Base-by-base conservation (phyloP, 2,329 filamentous ascomycete species). In the Cucurbitaria berberidis region DNA sequence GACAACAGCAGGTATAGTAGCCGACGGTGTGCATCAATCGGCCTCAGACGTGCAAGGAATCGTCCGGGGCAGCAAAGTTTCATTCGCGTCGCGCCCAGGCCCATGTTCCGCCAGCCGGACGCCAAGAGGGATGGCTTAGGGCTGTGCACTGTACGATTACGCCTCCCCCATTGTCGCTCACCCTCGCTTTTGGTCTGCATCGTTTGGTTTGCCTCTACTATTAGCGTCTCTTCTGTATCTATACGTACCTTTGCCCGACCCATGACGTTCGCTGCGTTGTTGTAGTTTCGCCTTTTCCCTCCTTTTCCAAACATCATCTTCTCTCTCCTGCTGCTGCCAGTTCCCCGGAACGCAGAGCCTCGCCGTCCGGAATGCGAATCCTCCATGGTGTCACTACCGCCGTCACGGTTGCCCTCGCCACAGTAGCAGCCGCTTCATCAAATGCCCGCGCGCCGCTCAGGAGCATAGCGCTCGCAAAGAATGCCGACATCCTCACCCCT, bases 401-500 rank as follows among this genome's bases (percentile, higher is more conserved):
- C 44, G 40, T 64, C 46, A 42, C 55, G n/a, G 47, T 59, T 57
- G 64, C 68, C 51, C 55, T 68, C 38, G 63, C 64, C 47, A 53
- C 65, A 26, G 35, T 69, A 52, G 57, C 61, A 41, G 48, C 63
- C 44, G 72, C 71, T 22, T 58, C 61, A 24, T 77, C 74, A 5
- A 67, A 65, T 18, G 60, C 66, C 59, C 85, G 93, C 63, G 90
- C 90, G 67, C 91, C 92, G 27, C 81, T 99, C 57, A 85, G 82
- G 63, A 86, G 89, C 69, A 80, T 97, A 44, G 87, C 87, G 11
- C 80, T 86, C 41, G 78, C 97, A 60, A 87, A 93, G 57, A 84
- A 92, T 69, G 84, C 89, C 27, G 82, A 86, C 55, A 89, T 99
- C 60, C 86, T 91, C 67, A 91, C 92, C 0, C 87, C 88, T 15